These are phyloP conservation scores for Choiromyces venosus DNA, from an alignment of 495 filamentous ascomycete genomes.

Conservation along the genomic window DNA sequence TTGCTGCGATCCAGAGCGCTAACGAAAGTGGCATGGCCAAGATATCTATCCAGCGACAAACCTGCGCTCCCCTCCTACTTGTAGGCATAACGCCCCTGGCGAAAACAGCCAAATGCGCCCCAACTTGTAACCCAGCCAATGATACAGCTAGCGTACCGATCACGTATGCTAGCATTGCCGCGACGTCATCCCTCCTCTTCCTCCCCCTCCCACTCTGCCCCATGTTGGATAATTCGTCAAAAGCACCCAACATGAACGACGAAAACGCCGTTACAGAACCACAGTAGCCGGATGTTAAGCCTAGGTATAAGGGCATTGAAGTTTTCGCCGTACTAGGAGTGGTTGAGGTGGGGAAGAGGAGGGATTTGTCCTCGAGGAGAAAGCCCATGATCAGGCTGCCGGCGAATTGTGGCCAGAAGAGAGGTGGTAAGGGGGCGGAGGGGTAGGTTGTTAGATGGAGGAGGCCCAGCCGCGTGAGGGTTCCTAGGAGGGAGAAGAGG, in stretches of 20 bases:
- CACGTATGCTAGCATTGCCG: background rate
- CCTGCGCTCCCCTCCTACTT: too few relatives aligned
- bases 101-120: conserved; percentile 62
- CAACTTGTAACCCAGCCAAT: conserved; percentile 72
- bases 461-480: conserved; percentile 75
- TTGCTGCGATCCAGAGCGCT: conserved; percentile 71
- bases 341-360: conserved; percentile 62
- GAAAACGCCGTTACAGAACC: conserved; percentile 91
- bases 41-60: conserved; percentile 50
- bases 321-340: too few relatives aligned
- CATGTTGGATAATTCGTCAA: conserved; percentile 76
- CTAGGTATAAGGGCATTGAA: conserved; percentile 82
- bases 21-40: conserved; percentile 58
- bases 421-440: conserved; percentile 55
- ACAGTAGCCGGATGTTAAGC: conserved; percentile 88
- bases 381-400: conserved; percentile 83
- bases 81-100: conserved; percentile 68
- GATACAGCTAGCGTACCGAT: conserved; percentile 42
- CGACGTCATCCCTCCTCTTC: background rate
- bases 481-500: conserved; percentile 82
- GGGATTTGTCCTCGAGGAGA: conserved; percentile 67
- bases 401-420: conserved; percentile 83
- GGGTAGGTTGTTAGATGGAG: conserved; percentile 77
- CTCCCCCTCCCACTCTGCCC: conserved; percentile 46
- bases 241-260: conserved; percentile 76